Evolutionary conservation across 768 basidiomycete species (phyloP).

Genomic region (Lactifluus pinguis): DNA sequence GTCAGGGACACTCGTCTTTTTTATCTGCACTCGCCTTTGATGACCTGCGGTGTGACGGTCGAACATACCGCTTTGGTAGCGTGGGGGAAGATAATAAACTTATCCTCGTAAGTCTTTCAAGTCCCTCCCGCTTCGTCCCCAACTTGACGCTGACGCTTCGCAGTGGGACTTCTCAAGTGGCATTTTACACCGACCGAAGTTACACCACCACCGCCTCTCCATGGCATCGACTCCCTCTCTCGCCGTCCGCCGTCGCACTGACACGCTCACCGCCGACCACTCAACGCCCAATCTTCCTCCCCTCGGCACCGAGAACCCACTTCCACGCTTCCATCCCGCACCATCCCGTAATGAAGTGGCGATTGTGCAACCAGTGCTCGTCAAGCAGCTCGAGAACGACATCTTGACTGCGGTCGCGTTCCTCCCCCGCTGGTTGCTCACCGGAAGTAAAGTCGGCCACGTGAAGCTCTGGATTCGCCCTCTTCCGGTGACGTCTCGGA

Average conservation of each 20-base stretch:
- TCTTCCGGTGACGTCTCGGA: conserved; percentile 30
- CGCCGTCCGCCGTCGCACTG: conserved; percentile 44
- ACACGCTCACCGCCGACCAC: conserved; percentile 31
- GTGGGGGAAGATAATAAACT: conserved; percentile 97
- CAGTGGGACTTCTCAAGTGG: conserved; percentile 96
- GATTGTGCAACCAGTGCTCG: conserved; percentile 83
- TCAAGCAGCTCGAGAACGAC: conserved; percentile 76
- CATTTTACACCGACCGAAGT: conserved; percentile 80
- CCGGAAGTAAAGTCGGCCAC: conserved; percentile 65
- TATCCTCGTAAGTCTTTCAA: conserved; percentile 54
- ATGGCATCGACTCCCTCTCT: conserved; percentile 75
- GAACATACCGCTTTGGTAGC: conserved; percentile 90
- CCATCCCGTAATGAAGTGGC: conserved; percentile 88
- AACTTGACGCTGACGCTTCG: neutral
- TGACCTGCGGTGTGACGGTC: conserved; percentile 74
- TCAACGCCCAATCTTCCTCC: conserved; percentile 50
- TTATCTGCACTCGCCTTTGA: conserved; percentile 88
- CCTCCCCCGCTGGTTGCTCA: conserved; percentile 69
- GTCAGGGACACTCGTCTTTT: conserved; percentile 95
- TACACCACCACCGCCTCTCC: conserved; percentile 64
- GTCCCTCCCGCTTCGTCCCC: neutral
- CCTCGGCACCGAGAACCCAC: conserved; percentile 33
- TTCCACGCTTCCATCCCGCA: conserved; percentile 70
- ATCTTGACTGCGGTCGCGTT: conserved; percentile 68
- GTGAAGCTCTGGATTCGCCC: conserved; percentile 84